Evolutionary conservation across 805 yeast genomes (phyloP).

Genomic region (Starmerella floris): DNA sequence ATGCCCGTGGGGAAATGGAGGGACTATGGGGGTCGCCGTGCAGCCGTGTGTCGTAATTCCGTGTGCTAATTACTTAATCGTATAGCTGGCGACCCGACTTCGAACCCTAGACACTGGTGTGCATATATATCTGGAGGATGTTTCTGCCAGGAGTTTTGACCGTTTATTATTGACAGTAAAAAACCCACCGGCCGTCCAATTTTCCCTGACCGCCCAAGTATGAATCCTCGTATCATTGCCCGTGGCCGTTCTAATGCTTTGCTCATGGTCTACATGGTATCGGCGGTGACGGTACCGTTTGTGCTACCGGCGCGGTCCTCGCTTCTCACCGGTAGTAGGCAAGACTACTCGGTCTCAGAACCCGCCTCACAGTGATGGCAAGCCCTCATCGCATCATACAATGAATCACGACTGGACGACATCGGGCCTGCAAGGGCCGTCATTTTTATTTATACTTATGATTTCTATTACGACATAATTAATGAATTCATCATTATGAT

Average conservation of each 20-base stretch:
- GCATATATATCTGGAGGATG: background rate
- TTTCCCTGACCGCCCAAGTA: background rate
- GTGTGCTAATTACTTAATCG: slow-evolving; percentile 6
- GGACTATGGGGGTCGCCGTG: too few relatives aligned
- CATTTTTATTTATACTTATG: background rate
- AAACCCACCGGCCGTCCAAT: background rate
- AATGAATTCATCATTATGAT: background rate
- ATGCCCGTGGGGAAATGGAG: too few relatives aligned
- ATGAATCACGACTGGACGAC: too few relatives aligned
- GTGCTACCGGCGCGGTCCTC: slow-evolving; percentile 24
- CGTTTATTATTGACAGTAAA: background rate
- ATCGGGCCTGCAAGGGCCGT: too few relatives aligned
- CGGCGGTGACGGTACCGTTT: slow-evolving; percentile 24
- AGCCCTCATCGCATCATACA: too few relatives aligned
- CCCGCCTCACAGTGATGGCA: background rate
- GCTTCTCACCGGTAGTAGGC: slow-evolving; percentile 10
- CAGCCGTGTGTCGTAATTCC: slow-evolving; percentile 2
- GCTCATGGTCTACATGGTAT: slow-evolving; percentile 21
- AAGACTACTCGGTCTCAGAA: background rate
- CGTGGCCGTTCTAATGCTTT: slow-evolving; percentile 8
- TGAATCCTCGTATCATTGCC: slow-evolving; percentile 1
- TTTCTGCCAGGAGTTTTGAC: too few relatives aligned
- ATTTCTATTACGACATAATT: background rate
- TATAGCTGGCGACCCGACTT: background rate
- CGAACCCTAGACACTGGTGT: background rate